Evolutionary conservation across 176 grass and related monocot genomes (phyloP), one percentile per base, ranked within the genome.

Genomic region (Juncus inflexus): DNA sequence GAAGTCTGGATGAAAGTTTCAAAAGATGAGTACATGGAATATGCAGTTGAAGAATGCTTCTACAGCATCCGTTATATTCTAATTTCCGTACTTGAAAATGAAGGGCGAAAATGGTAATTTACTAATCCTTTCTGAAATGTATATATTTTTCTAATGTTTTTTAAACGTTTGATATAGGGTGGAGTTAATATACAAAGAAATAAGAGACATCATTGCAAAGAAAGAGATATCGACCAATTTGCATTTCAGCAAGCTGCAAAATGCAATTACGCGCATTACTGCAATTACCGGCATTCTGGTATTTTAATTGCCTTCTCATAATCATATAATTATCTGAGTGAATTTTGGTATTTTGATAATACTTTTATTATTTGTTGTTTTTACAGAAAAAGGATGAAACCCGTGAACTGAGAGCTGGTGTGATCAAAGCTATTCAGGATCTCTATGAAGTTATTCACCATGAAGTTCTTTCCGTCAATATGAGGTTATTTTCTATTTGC

Each of bases 21-120:
- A 47, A 97, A 82, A 77, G 84, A 97, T 60, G 70, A 83, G 72
- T 97, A 97, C 80, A 97, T 97, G 92, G 92, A 84, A 49, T 97
- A 91, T 81, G 92, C 92, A 35, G 84, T 97, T 69, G 84, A 84
- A 66, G 92, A 97, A 80, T 90, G 85, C 52, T 97, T 88, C 58
- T 83, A 89, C 68, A 88, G 82, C 52, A 36, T 77, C 13, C 84
- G 91, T 81, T 83, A 57, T 66, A 91, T 97, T 83, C 82, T 97
- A 6, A 56, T 69, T 13, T 81, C 77, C 45, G 78, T 97, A 62
- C 79, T 97, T 77, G 87, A 91, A 41, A 84, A 40, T 78, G 92
- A 97, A 91, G 92, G 87, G 58, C 78, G 86, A 59, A 81, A 61
- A 60, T 97, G 92, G 92, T 96, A 88, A 57, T 43, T 28, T 3